Base-by-base conservation (phyloP, 2,329 filamentous ascomycete genomes). In the Grosmannia clavigera region DNA sequence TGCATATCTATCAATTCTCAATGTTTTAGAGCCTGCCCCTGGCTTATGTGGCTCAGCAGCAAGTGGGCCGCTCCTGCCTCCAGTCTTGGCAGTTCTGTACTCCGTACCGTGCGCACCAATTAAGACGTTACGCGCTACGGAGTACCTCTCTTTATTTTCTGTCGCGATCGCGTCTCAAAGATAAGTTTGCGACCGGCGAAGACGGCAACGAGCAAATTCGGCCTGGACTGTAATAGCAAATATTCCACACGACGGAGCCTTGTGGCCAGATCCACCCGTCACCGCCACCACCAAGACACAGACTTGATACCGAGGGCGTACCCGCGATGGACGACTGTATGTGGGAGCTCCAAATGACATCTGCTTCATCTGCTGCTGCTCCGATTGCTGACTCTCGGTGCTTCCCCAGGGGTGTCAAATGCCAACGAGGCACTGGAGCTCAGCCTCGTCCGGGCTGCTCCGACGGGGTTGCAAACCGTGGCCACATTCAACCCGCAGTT, bases 401-500 rank as follows among this genome's bases (percentile, higher is more conserved):
- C 16, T 22, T 48, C 43, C 31, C 5, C 61, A 83, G 81, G 84
- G 85, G 78, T 81, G 58, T 73, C 74, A 61, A 76, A 81, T 66
- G 77, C 83, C 68, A 86, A 81, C 66, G 80, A 87, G 66, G 83
- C 83, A 60, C 70, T 88, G 66, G 76, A 75, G 58, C 78, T 90
- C 67, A 82, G 81, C 58, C 77, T 88, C 43, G 74, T 82, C 22
- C 74, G 76, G 50, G 76, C 81, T 12, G 72, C 76, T 6, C 71
- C 75, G 22, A 72, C 73, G 9, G 76, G 77, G 64, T 69, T 81
- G 57, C 82, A 81, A 66, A 81, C 79, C 38, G 74, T 86, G 66
- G 79, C 81, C 31, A 81, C 82, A 33, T 97, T 99, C 72, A 80
- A 89, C 62, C 95, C 94, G 0, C 82, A 83, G 68, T 95, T 92